Evolutionary conservation across 2,329 filamentous ascomycete genomes (phyloP), one percentile per base, ranked within the genome.

Genomic region (Septoria linicola): DNA sequence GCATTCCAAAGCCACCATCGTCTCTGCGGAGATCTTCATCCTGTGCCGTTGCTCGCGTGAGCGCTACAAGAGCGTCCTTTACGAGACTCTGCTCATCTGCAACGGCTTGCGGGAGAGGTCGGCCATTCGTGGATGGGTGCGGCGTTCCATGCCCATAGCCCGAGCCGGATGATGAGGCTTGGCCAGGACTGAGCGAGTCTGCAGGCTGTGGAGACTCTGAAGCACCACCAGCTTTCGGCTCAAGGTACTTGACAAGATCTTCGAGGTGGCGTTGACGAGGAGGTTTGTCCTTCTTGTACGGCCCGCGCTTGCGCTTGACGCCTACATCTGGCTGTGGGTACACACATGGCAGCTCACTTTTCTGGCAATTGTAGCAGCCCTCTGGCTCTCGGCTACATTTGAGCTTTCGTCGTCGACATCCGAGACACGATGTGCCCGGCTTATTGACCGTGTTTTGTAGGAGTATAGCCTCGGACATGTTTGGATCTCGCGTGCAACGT

Each of bases 231-330:
- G 35, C 45, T 40, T 54, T 59, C 11, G 63, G 60, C 41, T 62
- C 54, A 3, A 65, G 59, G 42, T 65, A 64, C 43, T 55, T 59
- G 11, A 63, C 57, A 8, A 65, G 47, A 42, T 65, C 59, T 48
- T 64, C 63, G 3, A 63, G 48, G 54, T 66, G 62, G n/a, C 60
- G 58, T 45, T 64, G 58, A 5, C 61, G 59, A 30, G 59, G 46
- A 32, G 57, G 53, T 36, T 63, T 64, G 45, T 63, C 61, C 41
- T 66, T 66, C 51, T 64, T 63, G 51, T 66, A 66, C 1, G 63
- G 62, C 1, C 63, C 63, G 46, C 63, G 60, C 23, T 66, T 66
- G 6, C 60, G 57, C 41, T 62, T 64, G n/a, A 59, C 53, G 14
- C 63, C 60, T 10, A 51, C 11, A 17, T 65, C 61, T 4, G 60